Evolutionary conservation across 768 basidiomycete species (phyloP).

Genomic region (Mycena capillaripes): DNA sequence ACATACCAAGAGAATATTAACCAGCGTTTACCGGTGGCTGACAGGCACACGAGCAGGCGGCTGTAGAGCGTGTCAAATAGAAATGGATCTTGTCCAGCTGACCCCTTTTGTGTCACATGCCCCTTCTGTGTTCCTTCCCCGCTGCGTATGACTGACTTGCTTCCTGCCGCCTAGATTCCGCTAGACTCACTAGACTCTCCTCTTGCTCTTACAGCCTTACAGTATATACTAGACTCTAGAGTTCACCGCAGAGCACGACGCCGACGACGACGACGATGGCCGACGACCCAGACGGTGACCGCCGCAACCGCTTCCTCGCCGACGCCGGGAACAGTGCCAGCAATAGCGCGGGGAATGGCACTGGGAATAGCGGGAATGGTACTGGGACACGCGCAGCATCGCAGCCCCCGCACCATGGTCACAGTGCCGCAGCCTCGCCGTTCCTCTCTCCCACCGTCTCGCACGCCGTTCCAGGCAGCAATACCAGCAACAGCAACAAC

Average conservation of each 20-base stretch:
- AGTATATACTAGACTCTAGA: background rate
- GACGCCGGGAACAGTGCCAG: background rate
- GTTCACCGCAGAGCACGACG: background rate
- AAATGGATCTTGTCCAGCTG: background rate
- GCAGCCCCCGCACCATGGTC: background rate
- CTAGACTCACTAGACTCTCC: conserved; percentile 4
- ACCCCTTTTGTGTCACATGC: background rate
- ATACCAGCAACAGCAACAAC: too few relatives aligned
- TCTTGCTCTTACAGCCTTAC: background rate
- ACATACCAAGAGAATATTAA: too few relatives aligned
- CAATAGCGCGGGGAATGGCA: background rate
- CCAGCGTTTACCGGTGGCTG: too few relatives aligned
- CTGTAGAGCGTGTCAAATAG: background rate
- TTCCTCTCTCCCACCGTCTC: background rate
- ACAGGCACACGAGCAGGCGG: background rate
- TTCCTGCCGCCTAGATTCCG: conserved; percentile 10
- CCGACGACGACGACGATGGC: background rate
- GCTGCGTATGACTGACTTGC: background rate
- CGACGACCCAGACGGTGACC: background rate
- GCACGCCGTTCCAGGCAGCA: background rate
- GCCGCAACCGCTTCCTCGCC: background rate
- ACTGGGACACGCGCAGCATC: background rate
- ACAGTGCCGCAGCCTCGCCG: background rate
- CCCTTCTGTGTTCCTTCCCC: too few relatives aligned
- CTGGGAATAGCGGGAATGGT: background rate